Base-by-base conservation (phyloP, 2,329 filamentous ascomycete species). In the Tolypocladium ophioglossoides region DNA sequence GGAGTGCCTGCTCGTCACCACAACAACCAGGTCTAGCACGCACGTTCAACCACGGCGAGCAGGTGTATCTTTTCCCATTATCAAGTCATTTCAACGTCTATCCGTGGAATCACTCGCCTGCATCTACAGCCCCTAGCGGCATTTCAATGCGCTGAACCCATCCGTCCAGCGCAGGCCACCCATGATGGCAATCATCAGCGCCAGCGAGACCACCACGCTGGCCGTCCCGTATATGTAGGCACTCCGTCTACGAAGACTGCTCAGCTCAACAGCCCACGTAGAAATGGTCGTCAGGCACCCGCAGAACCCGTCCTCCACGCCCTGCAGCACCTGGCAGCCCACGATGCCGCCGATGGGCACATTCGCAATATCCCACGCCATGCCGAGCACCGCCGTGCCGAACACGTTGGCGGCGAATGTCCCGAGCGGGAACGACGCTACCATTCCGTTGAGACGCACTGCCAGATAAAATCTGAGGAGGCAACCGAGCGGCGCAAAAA, bases 341-440 rank as follows among this genome's bases (percentile, higher is more conserved):
- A 84, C 63, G 1, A 79, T 66, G 5, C 80, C 78, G 1, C 79
- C 78, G 1, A 76, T 58, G 0, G 76, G 78, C 0, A 77, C 78
- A 63, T 89, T 90, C 59, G 90, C 87, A 51, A 96, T 72, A 64
- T 95, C 87, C 74, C 82, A 95, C 34, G 83, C 80, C 78, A 90
- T 84, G 16, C 82, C 91, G 51, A 95, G 68, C 18, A 96, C 69
- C 0, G 78, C 78, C 0, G 89, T 91, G 5, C 91, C 92, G 16
- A 86, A 67, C 5, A 95, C 75, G 63, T 97, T 97, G 32, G 87
- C 89, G 0, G 74, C 71, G 62, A 96, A 96, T 0, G 92, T 97
- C 2, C 92, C 92, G 0, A 96, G 68, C 0, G 92, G 92, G 60
- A 96, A 96, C 0, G 78, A 72, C 0, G 82, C 68, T 0, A 83